Percentiles rank a stretch among this genome's conserved stretches.
phyloP scores from a whole-genome alignment of 2,329 filamentous ascomycete genomes.

The Chaetomium sp. region DNA sequence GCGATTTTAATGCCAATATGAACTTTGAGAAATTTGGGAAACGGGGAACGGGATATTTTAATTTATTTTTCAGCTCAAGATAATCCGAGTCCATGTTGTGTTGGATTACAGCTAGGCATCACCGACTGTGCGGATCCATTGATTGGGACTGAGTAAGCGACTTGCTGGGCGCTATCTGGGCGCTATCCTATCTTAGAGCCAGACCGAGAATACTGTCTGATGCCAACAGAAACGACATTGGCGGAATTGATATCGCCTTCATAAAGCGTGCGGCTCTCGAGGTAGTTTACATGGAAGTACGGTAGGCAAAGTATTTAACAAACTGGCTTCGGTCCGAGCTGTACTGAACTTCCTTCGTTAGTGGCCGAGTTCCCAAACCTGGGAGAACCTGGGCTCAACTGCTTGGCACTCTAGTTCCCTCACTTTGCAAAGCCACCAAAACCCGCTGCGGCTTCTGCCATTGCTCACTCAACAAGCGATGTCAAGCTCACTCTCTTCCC shows the following conservation, averaged over 20 bases:
- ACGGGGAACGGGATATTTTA: background rate
- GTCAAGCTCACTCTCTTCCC: background rate
- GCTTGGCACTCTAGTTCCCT: background rate
- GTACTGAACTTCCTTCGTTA: background rate
- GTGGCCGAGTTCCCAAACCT: background rate
- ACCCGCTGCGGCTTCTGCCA: too few relatives aligned
- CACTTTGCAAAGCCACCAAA: too few relatives aligned
- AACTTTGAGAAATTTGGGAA: background rate
- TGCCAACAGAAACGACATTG: background rate
- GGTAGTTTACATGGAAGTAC: too few relatives aligned
- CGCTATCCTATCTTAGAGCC: background rate
- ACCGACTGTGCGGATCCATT: background rate
- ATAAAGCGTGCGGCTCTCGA: too few relatives aligned
- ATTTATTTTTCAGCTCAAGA: background rate
- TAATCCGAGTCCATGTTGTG: background rate
- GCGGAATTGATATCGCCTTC: too few relatives aligned
- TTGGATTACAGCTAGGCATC: background rate
- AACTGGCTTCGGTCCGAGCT: background rate
- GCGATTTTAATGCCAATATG: background rate
- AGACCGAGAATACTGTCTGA: background rate
- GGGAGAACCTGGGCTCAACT: too few relatives aligned
- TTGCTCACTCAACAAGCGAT: background rate
- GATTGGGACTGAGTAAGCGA: constrained; percentile 8
- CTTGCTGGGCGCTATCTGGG: background rate
- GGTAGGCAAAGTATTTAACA: too few relatives aligned